These are phyloP conservation scores for Platismatia glauca DNA, from an alignment of 495 filamentous ascomycete genomes.

Conservation along the genomic window DNA sequence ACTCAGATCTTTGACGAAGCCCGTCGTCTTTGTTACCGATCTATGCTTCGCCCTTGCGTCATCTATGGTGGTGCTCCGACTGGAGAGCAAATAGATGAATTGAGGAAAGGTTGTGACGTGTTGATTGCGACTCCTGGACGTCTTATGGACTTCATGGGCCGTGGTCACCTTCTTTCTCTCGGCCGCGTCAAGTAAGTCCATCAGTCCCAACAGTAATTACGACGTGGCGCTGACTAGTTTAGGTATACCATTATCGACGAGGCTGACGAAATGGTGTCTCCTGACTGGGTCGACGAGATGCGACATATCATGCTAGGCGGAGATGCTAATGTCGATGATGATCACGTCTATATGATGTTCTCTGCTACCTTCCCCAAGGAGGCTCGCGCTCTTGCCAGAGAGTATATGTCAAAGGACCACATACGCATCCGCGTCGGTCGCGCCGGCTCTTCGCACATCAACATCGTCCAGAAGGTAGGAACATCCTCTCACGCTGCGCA, in stretches of 20 bases:
- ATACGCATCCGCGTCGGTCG: conserved; percentile 78
- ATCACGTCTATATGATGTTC: conserved; percentile 83
- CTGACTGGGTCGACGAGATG: conserved; percentile 66
- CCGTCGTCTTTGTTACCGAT: conserved; percentile 82
- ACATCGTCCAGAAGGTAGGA: conserved; percentile 61
- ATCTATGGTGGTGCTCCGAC: conserved; percentile 76
- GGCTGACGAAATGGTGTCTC: conserved; percentile 79
- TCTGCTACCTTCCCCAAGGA: conserved; percentile 83
- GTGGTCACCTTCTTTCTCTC: conserved; percentile 57
- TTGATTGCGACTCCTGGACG: conserved; percentile 84
- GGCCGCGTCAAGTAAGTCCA: conserved; percentile 59
- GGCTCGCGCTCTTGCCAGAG: conserved; percentile 63
- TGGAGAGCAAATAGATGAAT: conserved; percentile 55
- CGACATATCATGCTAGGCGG: conserved; percentile 61
- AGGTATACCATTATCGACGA: conserved; percentile 87
- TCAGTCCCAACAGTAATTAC: conserved; percentile 10
- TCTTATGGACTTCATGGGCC: conserved; percentile 69
- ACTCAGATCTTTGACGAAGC: conserved; percentile 93
- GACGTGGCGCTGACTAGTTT: conserved; percentile 12
- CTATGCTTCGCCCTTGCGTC: conserved; percentile 88
- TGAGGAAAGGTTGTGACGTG: conserved; percentile 79
- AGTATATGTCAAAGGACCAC: conserved; percentile 61
- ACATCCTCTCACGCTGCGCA: not conserved
- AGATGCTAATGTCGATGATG: conserved; percentile 69
- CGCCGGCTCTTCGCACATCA: conserved; percentile 65